Evolutionary conservation across 2,329 filamentous ascomycete genomes (phyloP), one percentile per base, ranked within the genome.

Genomic region (Endothia cerciana): DNA sequence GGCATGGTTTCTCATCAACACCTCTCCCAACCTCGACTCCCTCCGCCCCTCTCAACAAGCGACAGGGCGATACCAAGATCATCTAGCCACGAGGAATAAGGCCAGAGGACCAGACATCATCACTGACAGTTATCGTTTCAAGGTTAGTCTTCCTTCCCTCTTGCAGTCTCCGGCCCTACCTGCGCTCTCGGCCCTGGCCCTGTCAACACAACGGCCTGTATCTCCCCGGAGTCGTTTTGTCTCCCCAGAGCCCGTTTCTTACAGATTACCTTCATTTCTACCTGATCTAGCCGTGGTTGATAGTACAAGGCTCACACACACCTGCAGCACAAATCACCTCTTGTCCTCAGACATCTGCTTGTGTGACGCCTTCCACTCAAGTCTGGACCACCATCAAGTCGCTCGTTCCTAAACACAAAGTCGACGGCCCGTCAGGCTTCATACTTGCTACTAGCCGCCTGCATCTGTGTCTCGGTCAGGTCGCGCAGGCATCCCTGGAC

Each of bases 401-500:
- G 47, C 47, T 49, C 45, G 45, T 33, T 40, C 17, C 11, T 8
- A 17, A 41, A 33, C 41, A 47, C 40, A 33, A 41, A 33, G 57
- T 33, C 22, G 22, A 55, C 30, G 19, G 22, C 51, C 15, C 51
- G 30, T 55, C 30, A 45, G 45, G 45, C 45, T 17, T 51, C 25
- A 25, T 30, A 28, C 11, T 28, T 51, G 30, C 7, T 7, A 38
- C 30, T 11, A 45, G 38, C 15, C 57, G 7, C 40, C 58, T 49
- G 41, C 28, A 22, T 28, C n/a, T 28, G 30, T 60, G 58, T 60
- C 58, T 60, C 30, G 41, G 28, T 60, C 58, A 45, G 43, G n/a
- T 49, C 10, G 40, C 40, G 43, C 22, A 51, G 22, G 30, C 40
- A 45, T 17, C 30, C 53, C 30, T 38, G 33, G 30, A 38, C 28